Base-by-base conservation (phyloP, 129 eudicot genomes). In the Chrysanthemum makinoi region DNA sequence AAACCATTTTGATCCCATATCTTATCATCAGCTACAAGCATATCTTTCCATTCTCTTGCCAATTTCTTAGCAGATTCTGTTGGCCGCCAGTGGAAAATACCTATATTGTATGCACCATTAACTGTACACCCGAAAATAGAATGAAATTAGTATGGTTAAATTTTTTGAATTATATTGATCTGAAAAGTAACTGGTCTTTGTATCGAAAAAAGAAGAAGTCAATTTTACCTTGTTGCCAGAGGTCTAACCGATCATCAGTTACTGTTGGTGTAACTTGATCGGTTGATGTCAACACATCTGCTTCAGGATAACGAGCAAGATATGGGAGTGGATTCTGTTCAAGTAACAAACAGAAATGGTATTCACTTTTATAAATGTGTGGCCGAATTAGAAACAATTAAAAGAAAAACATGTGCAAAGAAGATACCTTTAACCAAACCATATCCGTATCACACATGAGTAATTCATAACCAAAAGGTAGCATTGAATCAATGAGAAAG, bases 361-460 rank as follows among this genome's bases (percentile, higher is more conserved):
- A 39, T 39, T 1, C 46, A 7, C 0, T 39, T 39, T 39, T 39
- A 6, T 39, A 6, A 6, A 6, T 39, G 10, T 7, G 8, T 6
- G 46, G 46, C 46, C 46, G 1, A 39, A 39, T 6, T 39, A 39
- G 46, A 39, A 39, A 39, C 10, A 39, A 39, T 0, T 39, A 63
- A 28, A 56, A 44, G 58, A 64, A 64, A 65, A 28, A 65, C 55
- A 17, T 14, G 68, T 48, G 72, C 51, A 80, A 22, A 57, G 33
- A 47, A 62, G 62, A 55, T 81, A 94, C 99, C 99, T 94, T 94
- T 71, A 94, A 82, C 99, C 99, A 94, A 22, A 88, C 99, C 97
- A 86, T 90, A 74, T 94, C 99, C 1, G 99, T 94, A 74, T 94
- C 99, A 71, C 99, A 94, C 99, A 94, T 94, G 78, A 94, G 84